phyloP scores from a whole-genome alignment of 805 yeast genomes.

The Candida chilensis region DNA sequence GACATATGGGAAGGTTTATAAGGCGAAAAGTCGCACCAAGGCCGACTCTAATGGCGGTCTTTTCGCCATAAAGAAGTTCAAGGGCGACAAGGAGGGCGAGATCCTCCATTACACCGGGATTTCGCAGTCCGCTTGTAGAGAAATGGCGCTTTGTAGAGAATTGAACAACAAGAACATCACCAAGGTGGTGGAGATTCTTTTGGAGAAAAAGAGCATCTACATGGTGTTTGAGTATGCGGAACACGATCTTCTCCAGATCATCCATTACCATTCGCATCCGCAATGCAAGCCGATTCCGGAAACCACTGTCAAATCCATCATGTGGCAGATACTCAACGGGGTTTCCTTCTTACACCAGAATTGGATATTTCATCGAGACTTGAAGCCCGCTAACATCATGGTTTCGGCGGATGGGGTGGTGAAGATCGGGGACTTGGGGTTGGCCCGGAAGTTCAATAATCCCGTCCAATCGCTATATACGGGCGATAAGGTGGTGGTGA shows the following conservation, averaged over 20 bases:
- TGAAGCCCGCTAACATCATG: constrained; percentile 98
- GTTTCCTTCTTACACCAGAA: constrained; percentile 88
- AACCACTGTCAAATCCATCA: constrained; percentile 67
- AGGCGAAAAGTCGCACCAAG: no score
- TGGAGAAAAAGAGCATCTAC: constrained; percentile 84
- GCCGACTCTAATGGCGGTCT: constrained; percentile 47
- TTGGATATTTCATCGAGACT: constrained; percentile 93
- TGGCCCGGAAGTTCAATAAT: constrained; percentile 81
- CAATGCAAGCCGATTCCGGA: constrained; percentile 74
- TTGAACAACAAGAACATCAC: constrained; percentile 74
- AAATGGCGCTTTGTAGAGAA: constrained; percentile 92
- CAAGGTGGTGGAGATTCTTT: constrained; percentile 67
- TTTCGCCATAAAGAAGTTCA: constrained; percentile 91
- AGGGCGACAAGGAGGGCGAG: constrained; percentile 88
- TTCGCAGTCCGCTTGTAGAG: constrained; percentile 92
- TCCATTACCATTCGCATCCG: constrained; percentile 91
- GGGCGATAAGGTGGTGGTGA: constrained; percentile 94
- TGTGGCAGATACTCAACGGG: constrained; percentile 91
- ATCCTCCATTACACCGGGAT: constrained; percentile 87
- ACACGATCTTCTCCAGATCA: constrained; percentile 88
- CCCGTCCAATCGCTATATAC: constrained; percentile 80
- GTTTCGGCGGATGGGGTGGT: constrained; percentile 84
- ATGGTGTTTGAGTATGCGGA: constrained; percentile 97
- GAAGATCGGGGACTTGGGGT: constrained; percentile 91
- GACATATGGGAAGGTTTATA: constrained; percentile 92